phyloP scores from a whole-genome alignment of 208 protist species.

The Angomonas desouzai region DNA sequence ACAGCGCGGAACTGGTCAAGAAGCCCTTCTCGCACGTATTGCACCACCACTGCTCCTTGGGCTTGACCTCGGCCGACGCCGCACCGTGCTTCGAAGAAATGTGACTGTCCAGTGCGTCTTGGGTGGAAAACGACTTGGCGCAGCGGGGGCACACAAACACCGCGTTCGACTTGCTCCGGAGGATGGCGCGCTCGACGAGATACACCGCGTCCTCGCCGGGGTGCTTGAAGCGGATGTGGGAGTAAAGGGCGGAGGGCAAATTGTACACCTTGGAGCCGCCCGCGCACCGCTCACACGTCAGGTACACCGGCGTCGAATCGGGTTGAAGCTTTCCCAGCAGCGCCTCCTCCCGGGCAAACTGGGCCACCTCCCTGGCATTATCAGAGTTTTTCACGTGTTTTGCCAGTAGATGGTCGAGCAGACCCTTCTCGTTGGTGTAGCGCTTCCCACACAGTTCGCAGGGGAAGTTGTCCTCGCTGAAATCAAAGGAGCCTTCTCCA shows the following conservation, averaged over 20 bases:
- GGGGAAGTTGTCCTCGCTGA: conserved; percentile 53
- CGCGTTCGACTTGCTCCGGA: conserved; percentile 19
- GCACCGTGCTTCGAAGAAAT: conserved; percentile 21
- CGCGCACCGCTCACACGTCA: conserved; percentile 67
- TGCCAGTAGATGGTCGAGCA: conserved; percentile 74
- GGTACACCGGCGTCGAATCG: conserved; percentile 19
- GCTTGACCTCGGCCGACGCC: conserved; percentile 15
- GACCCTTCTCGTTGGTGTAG: conserved; percentile 49
- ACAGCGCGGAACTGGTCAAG: conserved; percentile 35
- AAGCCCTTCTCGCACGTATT: conserved; percentile 76
- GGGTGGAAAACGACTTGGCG: conserved; percentile 28
- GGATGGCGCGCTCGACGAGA: conserved; percentile 72
- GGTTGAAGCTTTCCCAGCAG: neutral
- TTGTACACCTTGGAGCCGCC: conserved; percentile 45
- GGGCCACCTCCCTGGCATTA: conserved; percentile 21
- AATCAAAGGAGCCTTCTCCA: conserved; percentile 9
- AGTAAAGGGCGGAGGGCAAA: conserved; percentile 70
- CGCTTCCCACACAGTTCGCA: conserved; percentile 75
- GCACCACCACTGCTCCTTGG: conserved; percentile 81
- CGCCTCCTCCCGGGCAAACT: conserved; percentile 22
- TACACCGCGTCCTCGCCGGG: conserved; percentile 62
- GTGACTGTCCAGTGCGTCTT: conserved; percentile 35
- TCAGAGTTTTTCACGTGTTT: conserved; percentile 23
- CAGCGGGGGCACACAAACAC: conserved; percentile 51
- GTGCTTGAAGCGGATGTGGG: conserved; percentile 86